A percentile compares a stretch with the other conserved stretches of the same genome.
Conservation (phyloP, 768 basidiomycete species). For the Kwoniella newhampshirensis region DNA sequence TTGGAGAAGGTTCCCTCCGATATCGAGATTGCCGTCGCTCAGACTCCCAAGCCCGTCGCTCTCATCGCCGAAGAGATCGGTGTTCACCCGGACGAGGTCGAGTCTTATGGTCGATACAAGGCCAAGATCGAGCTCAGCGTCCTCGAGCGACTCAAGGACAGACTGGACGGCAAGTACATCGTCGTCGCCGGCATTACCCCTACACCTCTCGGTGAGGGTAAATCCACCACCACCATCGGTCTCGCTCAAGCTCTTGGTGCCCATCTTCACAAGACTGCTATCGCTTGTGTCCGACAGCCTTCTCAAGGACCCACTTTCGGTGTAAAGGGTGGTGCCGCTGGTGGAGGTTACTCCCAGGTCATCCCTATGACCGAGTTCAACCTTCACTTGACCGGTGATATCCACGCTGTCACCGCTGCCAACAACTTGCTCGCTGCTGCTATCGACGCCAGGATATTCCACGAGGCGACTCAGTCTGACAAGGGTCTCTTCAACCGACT, state of each 20-base stretch:
- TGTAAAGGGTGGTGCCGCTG: constrained; percentile 98
- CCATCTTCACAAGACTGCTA: constrained; percentile 84
- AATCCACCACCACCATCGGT: constrained; percentile 96
- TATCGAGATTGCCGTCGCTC: constrained; percentile 93
- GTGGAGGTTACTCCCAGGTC: constrained; percentile 96
- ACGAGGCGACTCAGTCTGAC: constrained; percentile 91
- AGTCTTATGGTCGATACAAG: constrained; percentile 93
- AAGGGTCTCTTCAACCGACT: constrained; percentile 91
- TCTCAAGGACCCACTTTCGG: constrained; percentile 99
- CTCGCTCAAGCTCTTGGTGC: constrained; percentile 94
- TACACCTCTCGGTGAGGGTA: constrained; percentile 94
- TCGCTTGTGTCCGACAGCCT: constrained; percentile 96
- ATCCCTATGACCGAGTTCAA: constrained; percentile 99
- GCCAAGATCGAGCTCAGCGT: constrained; percentile 92
- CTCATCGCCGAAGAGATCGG: constrained; percentile 87
- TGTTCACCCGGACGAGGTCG: constrained; percentile 77
- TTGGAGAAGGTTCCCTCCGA: constrained; percentile 88
- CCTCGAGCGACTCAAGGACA: constrained; percentile 75
- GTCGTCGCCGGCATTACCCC: constrained; percentile 95
- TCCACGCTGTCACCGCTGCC: constrained; percentile 94
- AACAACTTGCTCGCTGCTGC: constrained; percentile 97
- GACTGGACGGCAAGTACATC: constrained; percentile 93
- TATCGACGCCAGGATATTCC: constrained; percentile 94
- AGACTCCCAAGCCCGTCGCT: constrained; percentile 83
- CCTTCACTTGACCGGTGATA: constrained; percentile 71